These are phyloP conservation scores for Alternaria arbusti DNA, from an alignment of 2,329 filamentous ascomycete genomes.

Conservation along the genomic window DNA sequence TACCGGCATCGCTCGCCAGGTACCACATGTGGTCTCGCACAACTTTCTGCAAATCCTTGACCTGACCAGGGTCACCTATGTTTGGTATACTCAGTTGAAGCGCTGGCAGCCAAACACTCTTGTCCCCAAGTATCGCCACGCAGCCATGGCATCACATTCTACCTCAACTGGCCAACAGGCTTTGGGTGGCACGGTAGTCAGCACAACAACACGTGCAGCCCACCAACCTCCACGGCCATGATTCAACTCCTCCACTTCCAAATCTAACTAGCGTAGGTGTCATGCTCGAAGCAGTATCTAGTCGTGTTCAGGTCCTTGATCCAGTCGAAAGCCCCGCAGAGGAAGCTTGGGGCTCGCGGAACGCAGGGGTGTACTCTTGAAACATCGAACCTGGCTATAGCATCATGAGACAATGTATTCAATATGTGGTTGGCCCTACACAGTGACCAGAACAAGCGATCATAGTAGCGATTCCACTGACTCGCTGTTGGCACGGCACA, in stretches of 20 bases:
- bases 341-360: constrained; percentile 7
- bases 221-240: constrained; percentile 1
- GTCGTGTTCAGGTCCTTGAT: not conserved
- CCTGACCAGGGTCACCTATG: not conserved
- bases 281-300: not conserved
- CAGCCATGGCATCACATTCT: constrained; percentile 9
- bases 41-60: not conserved
- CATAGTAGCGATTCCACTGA: constrained; percentile 2
- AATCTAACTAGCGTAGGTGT: not conserved
- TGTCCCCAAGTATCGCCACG: not conserved
- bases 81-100: not conserved
- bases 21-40: not conserved
- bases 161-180: constrained; percentile 5
- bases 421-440: not conserved
- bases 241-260: not conserved
- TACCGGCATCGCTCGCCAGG: constrained; percentile 4
- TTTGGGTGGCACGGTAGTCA: constrained; percentile 13
- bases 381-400: constrained; percentile 30
- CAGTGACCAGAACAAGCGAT: constrained; percentile 6
- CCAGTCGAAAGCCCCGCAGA: not conserved
- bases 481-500: not conserved
- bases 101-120: not conserved
- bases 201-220: constrained; percentile 14
- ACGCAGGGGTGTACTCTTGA: constrained; percentile 23
- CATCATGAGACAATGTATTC: constrained; percentile 23